Conservation (phyloP, 2,329 filamentous ascomycete species). For the Aspergillus caelatus region DNA sequence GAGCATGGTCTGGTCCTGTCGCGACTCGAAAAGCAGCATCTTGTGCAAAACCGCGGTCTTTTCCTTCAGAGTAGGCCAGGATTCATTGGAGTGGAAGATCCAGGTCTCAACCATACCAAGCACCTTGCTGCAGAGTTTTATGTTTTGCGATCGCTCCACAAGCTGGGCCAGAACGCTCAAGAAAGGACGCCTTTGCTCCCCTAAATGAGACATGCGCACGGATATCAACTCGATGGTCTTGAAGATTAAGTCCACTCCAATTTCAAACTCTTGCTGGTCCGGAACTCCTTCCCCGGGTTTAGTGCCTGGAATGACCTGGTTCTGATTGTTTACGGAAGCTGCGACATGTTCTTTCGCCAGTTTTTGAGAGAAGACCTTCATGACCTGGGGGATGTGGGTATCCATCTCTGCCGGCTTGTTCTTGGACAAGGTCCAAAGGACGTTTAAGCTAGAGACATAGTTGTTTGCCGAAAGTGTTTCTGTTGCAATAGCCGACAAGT, state of each 20-base stretch:
- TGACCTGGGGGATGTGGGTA: conserved; percentile 80
- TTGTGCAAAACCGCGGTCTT: conserved; percentile 99
- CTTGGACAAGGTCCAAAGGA: conserved; percentile 87
- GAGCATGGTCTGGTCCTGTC: conserved; percentile 79
- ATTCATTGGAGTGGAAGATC: conserved; percentile 94
- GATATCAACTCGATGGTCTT: conserved; percentile 95
- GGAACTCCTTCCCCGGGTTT: conserved; percentile 50
- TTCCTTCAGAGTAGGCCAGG: conserved; percentile 96
- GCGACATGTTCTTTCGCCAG: conserved; percentile 90
- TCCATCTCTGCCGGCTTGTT: conserved; percentile 87
- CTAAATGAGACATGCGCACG: conserved; percentile 86
- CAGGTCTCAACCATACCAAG: conserved; percentile 91
- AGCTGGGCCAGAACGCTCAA: conserved; percentile 92
- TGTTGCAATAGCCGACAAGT: conserved; percentile 81
- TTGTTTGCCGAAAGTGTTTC: conserved; percentile 81
- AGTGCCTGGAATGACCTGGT: conserved; percentile 40
- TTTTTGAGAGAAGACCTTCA: conserved; percentile 92
- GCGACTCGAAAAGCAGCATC: conserved; percentile 93
- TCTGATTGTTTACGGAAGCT: conserved; percentile 62
- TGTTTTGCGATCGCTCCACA: conserved; percentile 91
- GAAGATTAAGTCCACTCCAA: conserved; percentile 88
- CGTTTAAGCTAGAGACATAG: conserved; percentile 86
- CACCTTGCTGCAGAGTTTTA: conserved; percentile 86
- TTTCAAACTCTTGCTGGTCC: conserved; percentile 76
- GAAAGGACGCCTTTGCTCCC: conserved; percentile 89